These are phyloP conservation scores for Colletotrichum endophyticum DNA, from an alignment of 2,329 filamentous ascomycete genomes.

Conservation along the genomic window DNA sequence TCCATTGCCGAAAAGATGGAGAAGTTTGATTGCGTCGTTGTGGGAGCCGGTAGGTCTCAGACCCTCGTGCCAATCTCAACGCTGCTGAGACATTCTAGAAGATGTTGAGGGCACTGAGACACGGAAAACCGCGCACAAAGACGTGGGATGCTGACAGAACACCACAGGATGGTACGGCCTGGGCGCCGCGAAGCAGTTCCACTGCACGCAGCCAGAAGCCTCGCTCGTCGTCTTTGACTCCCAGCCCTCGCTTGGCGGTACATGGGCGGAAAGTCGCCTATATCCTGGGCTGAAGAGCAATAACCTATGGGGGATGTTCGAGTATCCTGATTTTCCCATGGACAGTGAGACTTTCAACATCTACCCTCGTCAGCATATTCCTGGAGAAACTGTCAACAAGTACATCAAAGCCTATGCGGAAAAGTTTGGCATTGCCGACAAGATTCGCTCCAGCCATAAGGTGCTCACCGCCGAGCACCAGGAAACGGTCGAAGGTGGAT, in stretches of 20 bases:
- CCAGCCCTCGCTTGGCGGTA: constrained; percentile 65
- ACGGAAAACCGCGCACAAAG: not conserved
- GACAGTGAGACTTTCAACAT: constrained; percentile 55
- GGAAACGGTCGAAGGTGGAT: constrained; percentile 36
- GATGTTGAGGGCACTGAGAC: not conserved
- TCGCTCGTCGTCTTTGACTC: constrained; percentile 65
- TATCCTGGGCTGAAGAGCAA: constrained; percentile 76
- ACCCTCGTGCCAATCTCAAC: not conserved
- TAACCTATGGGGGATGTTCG: constrained; percentile 74
- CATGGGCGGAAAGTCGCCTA: constrained; percentile 70
- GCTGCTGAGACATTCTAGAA: not conserved
- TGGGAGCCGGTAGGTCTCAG: constrained; percentile 56
- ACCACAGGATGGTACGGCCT: constrained; percentile 58
- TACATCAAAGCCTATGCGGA: constrained; percentile 52
- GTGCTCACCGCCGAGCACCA: constrained; percentile 49
- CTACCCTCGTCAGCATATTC: constrained; percentile 48
- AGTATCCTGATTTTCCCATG: constrained; percentile 79
- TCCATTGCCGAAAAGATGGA: constrained; percentile 36
- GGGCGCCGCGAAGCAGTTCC: constrained; percentile 65
- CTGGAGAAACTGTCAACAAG: constrained; percentile 47
- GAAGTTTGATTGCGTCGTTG: constrained; percentile 48
- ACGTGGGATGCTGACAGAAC: not conserved
- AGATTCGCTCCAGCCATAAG: constrained; percentile 42
- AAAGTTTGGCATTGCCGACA: constrained; percentile 43
- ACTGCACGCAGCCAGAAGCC: constrained; percentile 59